A percentile compares a stretch with the other conserved stretches of the same genome.
phyloP scores from a whole-genome alignment of 805 yeast species.

The Hanseniaspora nectarophila region DNA sequence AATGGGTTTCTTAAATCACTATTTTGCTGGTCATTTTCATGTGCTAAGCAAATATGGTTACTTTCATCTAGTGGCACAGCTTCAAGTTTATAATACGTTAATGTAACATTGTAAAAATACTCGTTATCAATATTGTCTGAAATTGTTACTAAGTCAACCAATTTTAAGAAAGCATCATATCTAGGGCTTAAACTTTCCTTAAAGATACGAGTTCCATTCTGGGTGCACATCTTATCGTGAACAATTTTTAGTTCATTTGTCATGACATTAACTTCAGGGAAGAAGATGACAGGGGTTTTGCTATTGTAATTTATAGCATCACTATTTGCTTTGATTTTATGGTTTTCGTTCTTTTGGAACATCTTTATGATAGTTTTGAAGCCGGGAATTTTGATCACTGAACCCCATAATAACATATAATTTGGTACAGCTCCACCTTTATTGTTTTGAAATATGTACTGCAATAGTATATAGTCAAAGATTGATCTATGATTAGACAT shows the following conservation, averaged over 20 bases:
- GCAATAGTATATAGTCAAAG: slow-evolving; percentile 52
- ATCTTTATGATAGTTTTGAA: slow-evolving; percentile 37
- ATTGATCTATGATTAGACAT: slow-evolving; percentile 51
- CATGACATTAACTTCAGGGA: slow-evolving; percentile 76
- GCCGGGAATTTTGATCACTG: slow-evolving; percentile 50
- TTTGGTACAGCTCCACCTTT: slow-evolving; percentile 26
- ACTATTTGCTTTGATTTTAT: slow-evolving; percentile 33
- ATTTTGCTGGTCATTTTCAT: slow-evolving; percentile 27
- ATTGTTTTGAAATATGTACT: slow-evolving; percentile 16
- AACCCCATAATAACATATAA: slow-evolving; percentile 57
- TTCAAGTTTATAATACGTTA: slow-evolving; percentile 30
- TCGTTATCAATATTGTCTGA: slow-evolving; percentile 20
- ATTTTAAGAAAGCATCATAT: slow-evolving; percentile 45
- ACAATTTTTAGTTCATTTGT: slow-evolving; percentile 35
- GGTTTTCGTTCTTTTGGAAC: slow-evolving; percentile 54
- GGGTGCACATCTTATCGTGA: slow-evolving; percentile 46
- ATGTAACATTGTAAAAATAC: slow-evolving; percentile 28
- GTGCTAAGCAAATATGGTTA: slow-evolving; percentile 32
- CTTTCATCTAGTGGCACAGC: slow-evolving; percentile 21
- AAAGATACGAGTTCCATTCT: slow-evolving; percentile 49
- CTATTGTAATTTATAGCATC: slow-evolving; percentile 25
- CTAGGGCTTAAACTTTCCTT: slow-evolving; percentile 66
- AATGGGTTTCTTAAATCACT: slow-evolving; percentile 20
- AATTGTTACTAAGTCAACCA: slow-evolving; percentile 30
- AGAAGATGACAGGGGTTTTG: slow-evolving; percentile 41